Evolutionary conservation across 2,329 filamentous ascomycete species (phyloP), one percentile per base, ranked within the genome.

Genomic region (Ascochyta rabiei): DNA sequence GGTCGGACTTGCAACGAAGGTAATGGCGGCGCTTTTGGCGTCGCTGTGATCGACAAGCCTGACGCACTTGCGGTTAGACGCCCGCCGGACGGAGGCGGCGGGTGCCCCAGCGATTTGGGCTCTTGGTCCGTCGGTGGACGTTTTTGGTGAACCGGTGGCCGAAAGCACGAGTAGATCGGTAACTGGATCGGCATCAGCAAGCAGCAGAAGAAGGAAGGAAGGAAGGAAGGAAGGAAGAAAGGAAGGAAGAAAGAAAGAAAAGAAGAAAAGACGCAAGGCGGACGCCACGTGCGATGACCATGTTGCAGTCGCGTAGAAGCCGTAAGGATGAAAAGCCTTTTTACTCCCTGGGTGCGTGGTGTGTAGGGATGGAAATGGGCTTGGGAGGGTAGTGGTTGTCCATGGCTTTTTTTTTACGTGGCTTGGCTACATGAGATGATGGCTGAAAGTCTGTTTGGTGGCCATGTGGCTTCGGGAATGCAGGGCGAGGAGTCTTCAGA

Each of bases 31-130:
- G 39, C 16, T 35, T 30, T 19, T 12, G 52, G 34, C 34, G 51
- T 35, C 19, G 21, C 15, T n/a, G 15, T 43, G 44, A 54, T 54
- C 52, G 46, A 45, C 46, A 46, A 28, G 35, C 35, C 34, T 30
- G 46, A 16, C n/a, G 21, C 35, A 37, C 40, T 41, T 49, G 21
- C 31, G 52, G 52, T 40, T 49, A 54, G 49, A 49, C 41, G 45
- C 34, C 52, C 45, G 50, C 50, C 31, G 45, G n/a, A 33, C 26
- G 21, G 26, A 23, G 21, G 19, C 45, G 45, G 45, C 52, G 46
- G 39, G 51, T 45, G 52, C 40, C 46, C 52, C 46, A 54, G 35
- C 52, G 40, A 44, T 41, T 49, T 54, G 52, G 52, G 52, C 21
- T 8, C 42, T 21, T 45, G 28, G 7, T 54, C 46, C 46, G 52